phyloP scores from a whole-genome alignment of 202 grass and related monocot species.

The Panicum hallii region DNA sequence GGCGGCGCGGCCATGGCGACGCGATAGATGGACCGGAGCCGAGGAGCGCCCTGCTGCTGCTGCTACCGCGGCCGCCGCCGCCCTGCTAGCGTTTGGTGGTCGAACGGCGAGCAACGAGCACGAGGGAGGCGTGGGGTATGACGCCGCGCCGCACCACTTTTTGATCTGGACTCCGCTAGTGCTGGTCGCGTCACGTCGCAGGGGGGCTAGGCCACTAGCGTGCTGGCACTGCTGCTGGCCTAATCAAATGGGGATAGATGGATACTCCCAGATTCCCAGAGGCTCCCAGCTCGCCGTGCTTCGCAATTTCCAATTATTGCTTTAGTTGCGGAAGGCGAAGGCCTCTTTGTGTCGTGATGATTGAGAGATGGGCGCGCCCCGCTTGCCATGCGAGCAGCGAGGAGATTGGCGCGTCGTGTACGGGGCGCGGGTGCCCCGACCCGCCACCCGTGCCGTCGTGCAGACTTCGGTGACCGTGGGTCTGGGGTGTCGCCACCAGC shows the following conservation, averaged over 20 bases:
- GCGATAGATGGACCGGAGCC: not conserved
- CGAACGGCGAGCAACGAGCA: not conserved
- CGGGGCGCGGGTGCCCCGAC: not conserved
- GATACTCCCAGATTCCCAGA: no score
- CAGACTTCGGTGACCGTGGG: no score
- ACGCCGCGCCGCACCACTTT: not conserved
- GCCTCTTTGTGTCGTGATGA: not conserved
- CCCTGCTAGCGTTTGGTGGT: not conserved
- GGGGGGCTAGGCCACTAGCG: not conserved
- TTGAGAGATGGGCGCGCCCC: not conserved
- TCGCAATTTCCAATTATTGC: not conserved
- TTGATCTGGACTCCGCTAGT: conserved; percentile 29
- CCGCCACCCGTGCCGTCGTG: not conserved
- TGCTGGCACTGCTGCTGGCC: not conserved
- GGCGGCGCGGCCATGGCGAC: conserved; percentile 47
- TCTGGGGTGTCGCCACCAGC: not conserved
- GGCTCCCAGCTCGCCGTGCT: not conserved
- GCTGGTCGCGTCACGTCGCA: conserved; percentile 5
- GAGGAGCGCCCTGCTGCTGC: not conserved
- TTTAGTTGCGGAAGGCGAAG: no score
- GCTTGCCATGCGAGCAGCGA: not conserved
- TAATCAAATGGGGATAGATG: not conserved
- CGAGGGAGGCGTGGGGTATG: not conserved
- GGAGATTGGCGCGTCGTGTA: conserved; percentile 4
- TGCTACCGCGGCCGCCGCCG: not conserved